Conservation (phyloP, 2,329 filamentous ascomycete species). For the Colletotrichum lupini region DNA sequence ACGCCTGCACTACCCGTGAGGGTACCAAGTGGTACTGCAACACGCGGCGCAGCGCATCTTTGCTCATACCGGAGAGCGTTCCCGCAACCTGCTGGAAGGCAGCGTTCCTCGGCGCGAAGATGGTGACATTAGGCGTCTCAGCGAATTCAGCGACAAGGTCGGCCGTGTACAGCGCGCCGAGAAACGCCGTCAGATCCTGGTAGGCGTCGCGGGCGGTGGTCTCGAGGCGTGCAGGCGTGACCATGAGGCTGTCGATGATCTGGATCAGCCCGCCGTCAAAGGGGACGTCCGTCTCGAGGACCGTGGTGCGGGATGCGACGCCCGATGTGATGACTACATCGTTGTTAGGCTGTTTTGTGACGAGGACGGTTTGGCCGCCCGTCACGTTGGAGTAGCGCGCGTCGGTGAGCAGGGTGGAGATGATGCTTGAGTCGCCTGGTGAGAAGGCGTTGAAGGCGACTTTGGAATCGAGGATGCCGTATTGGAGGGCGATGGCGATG, state of each 20-base stretch:
- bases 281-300: conserved; percentile 54
- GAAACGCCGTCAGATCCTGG: conserved; percentile 31
- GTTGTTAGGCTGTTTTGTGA: conserved; percentile 55
- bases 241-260: conserved; percentile 61
- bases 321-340: conserved; percentile 38
- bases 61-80: conserved; percentile 9
- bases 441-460: conserved; percentile 53
- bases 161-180: conserved; percentile 34
- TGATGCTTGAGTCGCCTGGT: conserved; percentile 50
- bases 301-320: conserved; percentile 55
- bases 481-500: conserved; percentile 61
- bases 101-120: conserved; percentile 33
- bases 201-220: conserved; percentile 33
- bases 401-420: conserved; percentile 56
- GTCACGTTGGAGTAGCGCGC: conserved; percentile 59
- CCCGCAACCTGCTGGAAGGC: conserved; percentile 32
- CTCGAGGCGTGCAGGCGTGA: conserved; percentile 50
- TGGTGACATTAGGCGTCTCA: conserved; percentile 27
- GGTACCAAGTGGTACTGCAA: conserved; percentile 35
- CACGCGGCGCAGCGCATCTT: conserved; percentile 27
- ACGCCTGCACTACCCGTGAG: conserved; percentile 11
- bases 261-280: conserved; percentile 64
- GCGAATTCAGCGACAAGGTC: conserved; percentile 33
- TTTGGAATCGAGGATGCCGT: conserved; percentile 68
- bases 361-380: conserved; percentile 59